Evolutionary conservation across 768 basidiomycete species (phyloP).

Genomic region (Mycena pura): DNA sequence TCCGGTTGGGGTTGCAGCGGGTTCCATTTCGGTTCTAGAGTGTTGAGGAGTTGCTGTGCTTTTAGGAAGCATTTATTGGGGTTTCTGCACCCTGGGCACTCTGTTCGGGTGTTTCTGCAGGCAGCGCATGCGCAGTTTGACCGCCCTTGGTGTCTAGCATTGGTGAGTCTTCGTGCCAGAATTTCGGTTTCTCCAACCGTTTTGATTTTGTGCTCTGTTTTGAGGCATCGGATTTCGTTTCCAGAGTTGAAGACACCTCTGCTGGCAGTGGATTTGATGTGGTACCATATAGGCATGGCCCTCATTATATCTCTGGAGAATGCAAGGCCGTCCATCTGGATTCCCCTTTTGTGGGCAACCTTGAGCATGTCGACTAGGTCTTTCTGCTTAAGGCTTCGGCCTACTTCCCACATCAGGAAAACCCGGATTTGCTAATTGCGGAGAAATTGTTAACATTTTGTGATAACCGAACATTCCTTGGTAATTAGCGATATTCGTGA

Average conservation of each 20-base stretch:
- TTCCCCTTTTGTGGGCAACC: neutral
- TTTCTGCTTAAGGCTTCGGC: neutral
- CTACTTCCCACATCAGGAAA: neutral
- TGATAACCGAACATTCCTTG: too few species aligned
- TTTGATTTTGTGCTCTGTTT: neutral
- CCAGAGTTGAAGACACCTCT: neutral
- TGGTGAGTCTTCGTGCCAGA: neutral
- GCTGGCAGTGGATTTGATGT: neutral
- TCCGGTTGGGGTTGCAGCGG: too few species aligned
- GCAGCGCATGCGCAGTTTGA: conserved; percentile 8
- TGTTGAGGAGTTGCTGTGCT: conserved; percentile 4
- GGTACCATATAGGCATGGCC: conserved; percentile 13
- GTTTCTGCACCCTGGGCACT: neutral
- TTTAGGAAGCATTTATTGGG: conserved; percentile 10
- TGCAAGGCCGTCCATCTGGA: conserved; percentile 7
- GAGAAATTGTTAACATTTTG: too few species aligned
- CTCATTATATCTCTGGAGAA: too few species aligned
- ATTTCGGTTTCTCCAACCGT: conserved; percentile 11
- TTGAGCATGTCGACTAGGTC: conserved; percentile 7
- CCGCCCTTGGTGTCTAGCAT: neutral
- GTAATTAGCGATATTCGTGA: too few species aligned
- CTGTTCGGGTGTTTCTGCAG: neutral
- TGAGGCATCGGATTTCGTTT: neutral
- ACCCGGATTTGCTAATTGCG: too few species aligned
- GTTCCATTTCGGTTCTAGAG: conserved; percentile 6